Evolutionary conservation across 345 rosid genomes (phyloP).

Genomic region (Eucalyptus cloeziana): DNA sequence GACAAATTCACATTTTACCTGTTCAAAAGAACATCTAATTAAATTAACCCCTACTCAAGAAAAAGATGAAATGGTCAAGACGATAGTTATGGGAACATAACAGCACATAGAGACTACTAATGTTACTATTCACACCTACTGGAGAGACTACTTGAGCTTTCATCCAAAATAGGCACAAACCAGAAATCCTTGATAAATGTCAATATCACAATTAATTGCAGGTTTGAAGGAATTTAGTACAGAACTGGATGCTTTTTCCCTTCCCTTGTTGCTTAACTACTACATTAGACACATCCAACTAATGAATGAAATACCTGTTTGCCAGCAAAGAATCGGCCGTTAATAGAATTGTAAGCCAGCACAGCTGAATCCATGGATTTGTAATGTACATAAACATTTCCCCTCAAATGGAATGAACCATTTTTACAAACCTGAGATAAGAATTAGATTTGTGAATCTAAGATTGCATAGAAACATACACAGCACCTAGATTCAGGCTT

Average conservation of each 20-base stretch:
- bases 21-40: background rate
- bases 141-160: background rate
- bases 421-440: slow-evolving; percentile 73
- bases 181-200: background rate
- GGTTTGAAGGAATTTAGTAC: background rate
- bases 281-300: background rate
- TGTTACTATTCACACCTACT: background rate
- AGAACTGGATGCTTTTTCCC: background rate
- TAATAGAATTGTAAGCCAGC: slow-evolving; percentile 49
- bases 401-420: slow-evolving; percentile 84
- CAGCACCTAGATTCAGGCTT: background rate
- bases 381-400: slow-evolving; percentile 85
- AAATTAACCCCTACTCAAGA: background rate
- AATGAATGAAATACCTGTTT: slow-evolving; percentile 53
- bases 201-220: background rate
- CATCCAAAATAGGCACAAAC: background rate
- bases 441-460: background rate
- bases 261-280: background rate
- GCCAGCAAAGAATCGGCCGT: slow-evolving; percentile 93
- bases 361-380: slow-evolving; percentile 73
- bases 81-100: background rate
- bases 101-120: background rate
- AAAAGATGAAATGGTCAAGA: background rate
- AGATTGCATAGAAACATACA: background rate
- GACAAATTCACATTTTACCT: slow-evolving; percentile 84